Base-by-base conservation (phyloP, 228 moss, liverwort and hornwort genomes). In the Sphagnum fallax region DNA sequence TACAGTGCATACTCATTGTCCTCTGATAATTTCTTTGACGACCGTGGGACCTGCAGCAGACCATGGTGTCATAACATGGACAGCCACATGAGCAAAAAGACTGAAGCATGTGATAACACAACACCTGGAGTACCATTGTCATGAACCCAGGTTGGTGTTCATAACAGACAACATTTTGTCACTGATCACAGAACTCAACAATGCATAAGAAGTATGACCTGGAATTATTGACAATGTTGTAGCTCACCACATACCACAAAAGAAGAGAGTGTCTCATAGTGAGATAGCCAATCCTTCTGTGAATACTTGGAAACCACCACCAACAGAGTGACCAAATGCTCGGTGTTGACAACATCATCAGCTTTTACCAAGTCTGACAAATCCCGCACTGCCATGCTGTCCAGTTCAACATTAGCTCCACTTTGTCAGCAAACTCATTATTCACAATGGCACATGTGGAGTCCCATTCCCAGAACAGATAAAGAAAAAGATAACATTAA, bases 341-440 rank as follows among this genome's bases (percentile, higher is more conserved):
- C 87, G 51, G 91, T 82, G 67, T 65, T 72, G 53, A 86, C 70
- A 67, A 91, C 75, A 61, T 89, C 89, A 5, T 89, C 83, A 32
- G 66, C 52, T 60, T 63, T 70, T 64, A 91, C 72, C 69, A 87
- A 76, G 50, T 74, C 75, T 63, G 82, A 79, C 49, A 91, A 84
- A 79, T 89, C 84, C 53, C 91, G 87, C 76, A 87, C 82, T 68
- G 82, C 84, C 81, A 91, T 76, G 71, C 89, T 91, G 88, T 80
- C 72, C 55, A 32, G 32, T 32, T 32, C 32, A 32, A 55, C 12
- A 8, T 12, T 12, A 55, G 9, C 55, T 12, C 32, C 32, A 32
- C 32, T 32, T 32, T 32, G 32, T 32, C 32, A 32, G 32, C 32
- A 32, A 32, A 2, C 32, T 32, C 32, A 32, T 32, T 32, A 2